phyloP scores from a whole-genome alignment of 2,329 filamentous ascomycete genomes.

The Botryosphaeria dothidea region DNA sequence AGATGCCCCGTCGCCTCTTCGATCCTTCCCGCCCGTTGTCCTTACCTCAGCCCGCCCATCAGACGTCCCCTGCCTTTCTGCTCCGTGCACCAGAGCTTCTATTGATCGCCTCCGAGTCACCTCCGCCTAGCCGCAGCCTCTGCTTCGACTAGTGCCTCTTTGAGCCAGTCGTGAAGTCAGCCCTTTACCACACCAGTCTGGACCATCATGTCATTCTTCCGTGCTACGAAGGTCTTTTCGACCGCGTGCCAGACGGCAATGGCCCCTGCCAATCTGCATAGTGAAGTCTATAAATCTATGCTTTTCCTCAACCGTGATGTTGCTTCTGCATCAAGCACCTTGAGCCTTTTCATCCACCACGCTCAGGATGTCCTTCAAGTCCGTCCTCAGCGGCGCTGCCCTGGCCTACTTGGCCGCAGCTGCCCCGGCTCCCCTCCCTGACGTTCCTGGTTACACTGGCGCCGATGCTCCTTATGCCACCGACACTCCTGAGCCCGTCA shows the following conservation, averaged over 20 bases:
- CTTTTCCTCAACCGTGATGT: background rate
- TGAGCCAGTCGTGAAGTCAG: constrained; percentile 15
- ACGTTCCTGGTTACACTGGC: constrained; percentile 47
- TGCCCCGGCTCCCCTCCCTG: constrained; percentile 41
- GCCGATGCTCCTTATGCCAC: constrained; percentile 45
- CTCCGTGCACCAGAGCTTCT: background rate
- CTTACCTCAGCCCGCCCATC: background rate
- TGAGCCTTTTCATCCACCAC: background rate
- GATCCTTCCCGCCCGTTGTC: background rate
- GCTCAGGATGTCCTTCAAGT: constrained; percentile 40
- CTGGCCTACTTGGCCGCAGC: constrained; percentile 37
- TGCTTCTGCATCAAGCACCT: background rate
- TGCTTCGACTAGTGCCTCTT: background rate
- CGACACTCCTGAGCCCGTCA: constrained; percentile 28
- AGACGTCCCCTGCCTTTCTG: background rate
- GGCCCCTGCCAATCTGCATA: background rate
- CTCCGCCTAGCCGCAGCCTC: background rate
- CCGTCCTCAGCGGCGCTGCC: constrained; percentile 25
- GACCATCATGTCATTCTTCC: constrained; percentile 13
- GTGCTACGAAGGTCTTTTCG: background rate
- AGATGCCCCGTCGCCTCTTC: background rate
- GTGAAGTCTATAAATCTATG: constrained; percentile 4
- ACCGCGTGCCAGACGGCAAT: background rate
- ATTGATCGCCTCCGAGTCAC: background rate
- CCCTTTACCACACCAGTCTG: background rate